Evolutionary conservation across 2,329 filamentous ascomycete species (phyloP), one percentile per base, ranked within the genome.

Genomic region (Lomentospora prolificans): DNA sequence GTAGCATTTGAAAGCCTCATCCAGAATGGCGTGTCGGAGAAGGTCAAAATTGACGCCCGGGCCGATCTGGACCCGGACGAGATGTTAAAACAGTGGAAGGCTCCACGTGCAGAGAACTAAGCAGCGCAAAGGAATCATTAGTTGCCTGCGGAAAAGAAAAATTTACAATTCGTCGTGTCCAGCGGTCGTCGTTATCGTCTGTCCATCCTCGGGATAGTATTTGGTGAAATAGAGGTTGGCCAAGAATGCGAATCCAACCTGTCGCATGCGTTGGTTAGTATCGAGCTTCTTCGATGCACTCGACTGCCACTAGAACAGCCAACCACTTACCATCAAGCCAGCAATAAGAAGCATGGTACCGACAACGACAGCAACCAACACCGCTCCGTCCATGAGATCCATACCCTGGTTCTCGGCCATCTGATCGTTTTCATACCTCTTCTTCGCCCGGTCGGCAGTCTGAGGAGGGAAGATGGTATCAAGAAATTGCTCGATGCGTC

Each of bases 401-500:
- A 78, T 76, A 4, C 70, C 60, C 51, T 53, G 62, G 33, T 71
- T 68, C 58, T 79, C 70, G 56, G 73, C 66, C 53, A 63, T 65
- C 59, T 70, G 64, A 59, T 65, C 67, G 60, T 69, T 65, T 57
- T 68, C 63, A 53, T 72, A 70, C 36, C 70, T 64, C 12, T 71
- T 66, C 30, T 74, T 70, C 33, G 81, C 69, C 59, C 75, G 74
- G 64, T 86, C 84, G 48, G 87, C 80, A 60, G 88, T 84, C 70
- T 96, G 90, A 7, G 82, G 80, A 3, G 94, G 94, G 81, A 91
- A 97, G 62, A 97, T 84, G 4, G 84, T 85, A 71, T 97, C 92
- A 67, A 97, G 95, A 68, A 95, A 96, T 75, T 94, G 88, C 69
- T 97, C 91, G 61, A 96, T 89, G 87, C 94, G 64, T 3, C 31